Base-by-base conservation (phyloP, 176 grass and related monocot genomes). In the Juncus inflexus region DNA sequence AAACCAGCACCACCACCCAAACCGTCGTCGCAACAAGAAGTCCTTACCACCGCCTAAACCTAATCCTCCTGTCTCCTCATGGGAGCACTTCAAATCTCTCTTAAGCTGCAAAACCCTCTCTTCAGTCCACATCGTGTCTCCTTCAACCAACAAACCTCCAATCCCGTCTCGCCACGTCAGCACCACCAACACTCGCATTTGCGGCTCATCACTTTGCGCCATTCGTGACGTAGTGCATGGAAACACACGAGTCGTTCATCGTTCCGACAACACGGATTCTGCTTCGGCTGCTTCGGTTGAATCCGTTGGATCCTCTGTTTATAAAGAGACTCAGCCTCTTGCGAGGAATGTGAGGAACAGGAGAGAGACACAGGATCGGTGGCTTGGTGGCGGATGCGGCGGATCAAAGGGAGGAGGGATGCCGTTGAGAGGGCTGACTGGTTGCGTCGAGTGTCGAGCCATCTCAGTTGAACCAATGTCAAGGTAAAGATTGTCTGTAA, bases 401-500 rank as follows among this genome's bases (percentile, higher is more conserved):
- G 58, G 59, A 39, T 66, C 50, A 10, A 64, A 54, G 41, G 59
- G 72, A 52, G 75, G 75, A 5, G 74, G 76, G 3, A 79, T 80
- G 14, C 73, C 80, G 0, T 76, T 89, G 3, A 60, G 85, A 1
- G 86, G 90, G 12, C 65, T 88, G 72, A 77, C 89, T 8, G 90
- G 90, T 38, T 95, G 86, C 67, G 87, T 86, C 77, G 83, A 95
- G 90, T 89, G 90, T 72, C 89, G 89, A 55, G 85, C 85, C 40
- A 73, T 94, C 56, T 82, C 83, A n/a, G 89, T 94, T 6, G 89
- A 94, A 70, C 89, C 81, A 36, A 81, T 77, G 54, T 84, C 80
- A 3, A 76, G 89, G 84, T 90, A 28, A 4, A 37, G 5, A 10
- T 39, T 56, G 3, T 41, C 9, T 56, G 51, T 52, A 56, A 55